Percentiles rank a stretch among this genome's conserved stretches.
phyloP scores from a whole-genome alignment of 257 asterid species.

The Paulownia fortunei region DNA sequence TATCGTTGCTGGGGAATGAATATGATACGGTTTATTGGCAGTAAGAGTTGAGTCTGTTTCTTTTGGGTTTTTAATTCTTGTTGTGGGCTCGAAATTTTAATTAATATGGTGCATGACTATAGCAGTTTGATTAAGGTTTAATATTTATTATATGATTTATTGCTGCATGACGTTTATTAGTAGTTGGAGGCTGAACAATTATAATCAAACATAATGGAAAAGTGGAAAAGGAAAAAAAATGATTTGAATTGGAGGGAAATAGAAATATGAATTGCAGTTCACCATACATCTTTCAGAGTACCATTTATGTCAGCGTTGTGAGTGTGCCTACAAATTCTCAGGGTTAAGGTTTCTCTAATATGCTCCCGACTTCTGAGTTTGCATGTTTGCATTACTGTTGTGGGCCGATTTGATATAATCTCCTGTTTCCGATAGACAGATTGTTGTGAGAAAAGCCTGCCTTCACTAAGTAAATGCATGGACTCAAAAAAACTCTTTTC shows the following conservation, averaged over 20 bases:
- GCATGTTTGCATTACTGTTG: not conserved
- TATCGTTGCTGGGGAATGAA: not conserved
- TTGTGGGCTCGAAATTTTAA: not conserved
- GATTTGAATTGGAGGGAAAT: not conserved
- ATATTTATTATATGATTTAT: slow-evolving; percentile 4
- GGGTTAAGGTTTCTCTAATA: not conserved
- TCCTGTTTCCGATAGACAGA: slow-evolving; percentile 8
- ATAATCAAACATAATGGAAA: not conserved
- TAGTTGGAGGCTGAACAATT: not conserved
- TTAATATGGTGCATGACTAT: not conserved
- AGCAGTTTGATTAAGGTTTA: slow-evolving; percentile 5
- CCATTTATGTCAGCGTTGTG: not conserved
- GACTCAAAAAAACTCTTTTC: not conserved
- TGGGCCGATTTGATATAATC: not conserved
- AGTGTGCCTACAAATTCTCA: not conserved
- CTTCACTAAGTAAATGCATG: not conserved
- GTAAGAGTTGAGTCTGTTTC: slow-evolving; percentile 4
- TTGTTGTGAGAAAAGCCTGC: slow-evolving; percentile 8
- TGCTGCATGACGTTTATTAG: slow-evolving; percentile 20
- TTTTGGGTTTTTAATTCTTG: not conserved
- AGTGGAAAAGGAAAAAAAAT: not conserved
- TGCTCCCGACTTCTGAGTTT: not conserved
- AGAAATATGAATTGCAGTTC: slow-evolving; percentile 6
- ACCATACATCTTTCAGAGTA: not conserved
- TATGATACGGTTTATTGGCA: not conserved